These are phyloP conservation scores for Setaria viridis DNA, from an alignment of 202 grass and related monocot species.

Conservation along the genomic window DNA sequence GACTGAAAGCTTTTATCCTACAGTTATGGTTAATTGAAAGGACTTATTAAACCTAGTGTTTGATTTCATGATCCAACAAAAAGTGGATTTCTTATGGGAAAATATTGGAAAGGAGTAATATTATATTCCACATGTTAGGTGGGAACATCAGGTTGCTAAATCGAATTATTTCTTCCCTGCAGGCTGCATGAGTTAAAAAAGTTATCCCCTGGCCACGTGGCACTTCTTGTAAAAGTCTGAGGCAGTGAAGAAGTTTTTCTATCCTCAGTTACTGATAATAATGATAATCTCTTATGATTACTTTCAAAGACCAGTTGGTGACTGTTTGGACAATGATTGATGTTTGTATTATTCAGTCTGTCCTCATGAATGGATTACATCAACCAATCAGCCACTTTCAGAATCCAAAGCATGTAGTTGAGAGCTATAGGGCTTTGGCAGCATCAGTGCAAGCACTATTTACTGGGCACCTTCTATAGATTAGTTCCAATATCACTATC, in stretches of 20 bases:
- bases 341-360: slow-evolving; percentile 16
- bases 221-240: background rate
- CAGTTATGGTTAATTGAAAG: background rate
- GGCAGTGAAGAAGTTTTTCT: background rate
- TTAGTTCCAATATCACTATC: background rate
- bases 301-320: slow-evolving; percentile 17
- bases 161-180: background rate
- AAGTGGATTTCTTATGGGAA: background rate
- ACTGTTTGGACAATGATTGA: slow-evolving; percentile 15
- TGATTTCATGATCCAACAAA: slow-evolving; percentile 6
- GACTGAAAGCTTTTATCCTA: background rate
- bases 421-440: slow-evolving; percentile 15
- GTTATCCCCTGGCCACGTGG: background rate
- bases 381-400: background rate
- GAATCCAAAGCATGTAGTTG: slow-evolving; percentile 33
- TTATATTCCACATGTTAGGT: background rate
- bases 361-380: slow-evolving; percentile 6
- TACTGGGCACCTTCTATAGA: background rate
- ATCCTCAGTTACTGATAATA: background rate
- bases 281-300: slow-evolving; percentile 7
- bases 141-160: background rate
- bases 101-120: background rate
- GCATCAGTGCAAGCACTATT: slow-evolving; percentile 12
- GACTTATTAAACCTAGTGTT: background rate
- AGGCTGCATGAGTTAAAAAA: background rate